These are phyloP conservation scores for Cystofilobasidium ferigula DNA, from an alignment of 768 basidiomycete genomes.

Conservation along the genomic window DNA sequence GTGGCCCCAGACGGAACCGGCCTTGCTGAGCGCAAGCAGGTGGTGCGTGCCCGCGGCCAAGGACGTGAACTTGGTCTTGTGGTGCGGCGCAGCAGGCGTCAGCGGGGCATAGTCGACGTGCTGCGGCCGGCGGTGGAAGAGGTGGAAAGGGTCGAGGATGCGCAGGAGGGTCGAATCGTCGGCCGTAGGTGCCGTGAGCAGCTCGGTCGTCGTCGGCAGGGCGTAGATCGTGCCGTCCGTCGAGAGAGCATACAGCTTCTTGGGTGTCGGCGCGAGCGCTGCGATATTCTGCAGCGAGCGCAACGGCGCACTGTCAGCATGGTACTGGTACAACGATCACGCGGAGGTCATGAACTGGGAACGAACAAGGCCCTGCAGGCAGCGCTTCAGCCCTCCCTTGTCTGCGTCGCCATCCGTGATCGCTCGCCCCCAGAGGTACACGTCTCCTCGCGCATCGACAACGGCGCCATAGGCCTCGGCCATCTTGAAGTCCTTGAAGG, in stretches of 20 bases:
- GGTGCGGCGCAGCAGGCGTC: not conserved
- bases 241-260: slow-evolving; percentile 25
- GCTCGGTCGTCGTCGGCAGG: slow-evolving; percentile 13
- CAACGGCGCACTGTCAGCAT: not conserved
- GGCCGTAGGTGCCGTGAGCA: not conserved
- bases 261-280: slow-evolving; percentile 8
- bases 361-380: slow-evolving; percentile 18
- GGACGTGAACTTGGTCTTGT: slow-evolving; percentile 8
- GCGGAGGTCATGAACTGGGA: no score
- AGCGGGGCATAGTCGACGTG: slow-evolving; percentile 17
- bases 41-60: slow-evolving; percentile 12
- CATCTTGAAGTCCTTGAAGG: slow-evolving; percentile 15
- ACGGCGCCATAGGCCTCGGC: slow-evolving; percentile 19
- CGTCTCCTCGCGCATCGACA: slow-evolving; percentile 21
- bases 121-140: slow-evolving; percentile 13
- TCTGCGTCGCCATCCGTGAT: slow-evolving; percentile 14
- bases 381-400: slow-evolving; percentile 16
- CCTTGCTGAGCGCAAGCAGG: slow-evolving; percentile 20
- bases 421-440: slow-evolving; percentile 23
- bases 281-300: slow-evolving; percentile 10
- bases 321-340: no score
- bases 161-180: slow-evolving; percentile 10
- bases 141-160: slow-evolving; percentile 13
- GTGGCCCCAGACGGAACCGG: slow-evolving; percentile 18
- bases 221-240: slow-evolving; percentile 16